phyloP scores from a whole-genome alignment of 257 asterid species.

The Nyctanthes arbortristis region DNA sequence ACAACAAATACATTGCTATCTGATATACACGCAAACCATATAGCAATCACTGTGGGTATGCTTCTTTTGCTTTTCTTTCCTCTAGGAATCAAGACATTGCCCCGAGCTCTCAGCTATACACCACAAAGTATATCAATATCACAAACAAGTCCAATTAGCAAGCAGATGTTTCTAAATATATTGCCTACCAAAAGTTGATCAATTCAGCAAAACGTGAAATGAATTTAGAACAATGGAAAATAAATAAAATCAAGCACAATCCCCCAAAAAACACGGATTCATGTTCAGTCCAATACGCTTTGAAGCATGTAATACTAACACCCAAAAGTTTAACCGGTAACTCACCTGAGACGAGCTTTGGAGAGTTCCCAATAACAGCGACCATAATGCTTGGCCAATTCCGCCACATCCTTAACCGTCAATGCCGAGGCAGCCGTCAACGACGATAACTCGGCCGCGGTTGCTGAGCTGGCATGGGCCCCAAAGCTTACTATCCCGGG shows the following conservation, averaged over 20 bases:
- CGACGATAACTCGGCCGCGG: slow-evolving; percentile 35
- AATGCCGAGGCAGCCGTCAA: slow-evolving; percentile 46
- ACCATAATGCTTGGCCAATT: slow-evolving; percentile 61
- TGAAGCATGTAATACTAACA: not conserved
- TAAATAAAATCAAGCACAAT: not conserved
- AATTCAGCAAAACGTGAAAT: not conserved
- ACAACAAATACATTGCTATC: no score
- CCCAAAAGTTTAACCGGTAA: not conserved
- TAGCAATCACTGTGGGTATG: not conserved
- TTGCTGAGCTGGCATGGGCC: slow-evolving; percentile 28
- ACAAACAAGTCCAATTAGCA: not conserved
- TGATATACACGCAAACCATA: not conserved
- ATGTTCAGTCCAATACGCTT: not conserved
- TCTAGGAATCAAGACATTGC: not conserved
- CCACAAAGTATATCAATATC: not conserved
- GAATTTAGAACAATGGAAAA: not conserved
- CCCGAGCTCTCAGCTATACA: not conserved
- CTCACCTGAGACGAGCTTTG: slow-evolving; percentile 84
- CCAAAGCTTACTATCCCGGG: slow-evolving; percentile 26
- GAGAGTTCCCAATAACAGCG: slow-evolving; percentile 91
- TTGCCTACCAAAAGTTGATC: not conserved
- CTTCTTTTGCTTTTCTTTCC: not conserved
- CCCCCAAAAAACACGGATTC: not conserved
- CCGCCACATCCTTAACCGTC: slow-evolving; percentile 49
- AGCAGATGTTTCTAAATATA: not conserved